phyloP scores from a whole-genome alignment of 202 grass and related monocot species.

The Hordeum pubiflorum region DNA sequence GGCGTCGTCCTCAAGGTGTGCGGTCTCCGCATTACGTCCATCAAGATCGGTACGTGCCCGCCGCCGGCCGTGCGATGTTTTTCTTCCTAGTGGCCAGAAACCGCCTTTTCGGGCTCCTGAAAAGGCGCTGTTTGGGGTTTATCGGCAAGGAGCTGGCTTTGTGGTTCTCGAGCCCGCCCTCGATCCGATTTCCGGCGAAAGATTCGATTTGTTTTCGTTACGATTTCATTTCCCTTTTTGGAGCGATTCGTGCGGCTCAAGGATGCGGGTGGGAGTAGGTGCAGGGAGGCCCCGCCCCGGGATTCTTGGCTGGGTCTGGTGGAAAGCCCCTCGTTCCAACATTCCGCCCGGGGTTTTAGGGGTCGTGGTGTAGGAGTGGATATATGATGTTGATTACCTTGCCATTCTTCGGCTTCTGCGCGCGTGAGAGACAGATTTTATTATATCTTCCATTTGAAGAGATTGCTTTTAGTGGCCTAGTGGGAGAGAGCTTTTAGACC shows the following conservation, averaged over 20 bases:
- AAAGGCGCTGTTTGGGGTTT: constrained; percentile 5
- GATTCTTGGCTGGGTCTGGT: constrained; percentile 26
- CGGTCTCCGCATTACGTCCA: constrained; percentile 80
- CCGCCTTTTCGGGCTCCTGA: background rate
- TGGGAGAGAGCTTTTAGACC: background rate
- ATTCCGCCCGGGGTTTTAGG: constrained; percentile 17
- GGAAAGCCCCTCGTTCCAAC: constrained; percentile 42
- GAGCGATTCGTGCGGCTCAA: constrained; percentile 28
- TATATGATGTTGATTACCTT: constrained; percentile 26
- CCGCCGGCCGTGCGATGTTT: background rate
- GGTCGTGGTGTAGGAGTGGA: background rate
- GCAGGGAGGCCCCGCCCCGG: constrained; percentile 1
- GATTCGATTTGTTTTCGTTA: constrained; percentile 15
- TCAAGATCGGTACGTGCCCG: constrained; percentile 68
- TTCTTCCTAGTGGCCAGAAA: background rate
- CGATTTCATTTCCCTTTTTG: background rate
- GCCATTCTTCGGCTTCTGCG: constrained; percentile 18
- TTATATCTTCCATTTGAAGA: background rate
- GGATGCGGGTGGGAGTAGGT: constrained; percentile 25
- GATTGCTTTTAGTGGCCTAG: constrained; percentile 16
- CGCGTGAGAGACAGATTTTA: background rate
- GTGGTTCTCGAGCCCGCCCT: constrained; percentile 7
- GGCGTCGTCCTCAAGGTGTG: constrained; percentile 70
- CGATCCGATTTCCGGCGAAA: constrained; percentile 30
- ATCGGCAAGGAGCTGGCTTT: background rate